A percentile compares a stretch with the other conserved stretches of the same genome.
Conservation (phyloP, 192 early-diverging fungal species). For the Coemansia sp. region DNA sequence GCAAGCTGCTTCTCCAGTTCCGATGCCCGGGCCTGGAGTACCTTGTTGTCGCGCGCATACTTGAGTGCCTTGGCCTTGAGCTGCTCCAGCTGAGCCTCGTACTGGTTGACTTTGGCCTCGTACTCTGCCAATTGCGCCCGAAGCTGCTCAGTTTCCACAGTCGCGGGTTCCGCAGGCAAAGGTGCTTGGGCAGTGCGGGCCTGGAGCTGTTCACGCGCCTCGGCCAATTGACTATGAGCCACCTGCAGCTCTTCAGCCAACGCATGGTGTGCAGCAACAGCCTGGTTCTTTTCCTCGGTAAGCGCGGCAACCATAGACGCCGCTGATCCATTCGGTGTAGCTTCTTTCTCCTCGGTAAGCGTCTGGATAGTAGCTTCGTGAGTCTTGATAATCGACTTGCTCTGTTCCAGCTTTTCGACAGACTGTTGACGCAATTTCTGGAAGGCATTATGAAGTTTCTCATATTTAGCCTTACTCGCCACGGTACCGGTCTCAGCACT, state of each 20-base stretch:
- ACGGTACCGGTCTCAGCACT: conserved; percentile 3
- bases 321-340: neutral
- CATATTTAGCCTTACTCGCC: conserved; percentile 32
- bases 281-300: conserved; percentile 43
- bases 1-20: conserved; percentile 34
- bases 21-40: conserved; percentile 30
- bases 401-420: conserved; percentile 31
- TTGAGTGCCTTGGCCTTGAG: conserved; percentile 41
- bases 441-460: conserved; percentile 35
- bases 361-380: conserved; percentile 40
- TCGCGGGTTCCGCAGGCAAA: conserved; percentile 2
- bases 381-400: conserved; percentile 13
- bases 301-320: conserved; percentile 34
- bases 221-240: conserved; percentile 12
- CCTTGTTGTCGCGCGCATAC: conserved; percentile 47
- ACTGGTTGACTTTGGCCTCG: conserved; percentile 36
- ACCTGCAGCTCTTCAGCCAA: conserved; percentile 24
- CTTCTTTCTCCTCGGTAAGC: conserved; percentile 31
- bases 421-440: conserved; percentile 51
- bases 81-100: conserved; percentile 47
- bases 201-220: conserved; percentile 22
- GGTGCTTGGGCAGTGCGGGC: conserved; percentile 1
- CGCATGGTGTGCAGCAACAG: conserved; percentile 38
- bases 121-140: conserved; percentile 54
- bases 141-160: conserved; percentile 52